Evolutionary conservation across 2,329 filamentous ascomycete genomes (phyloP), one percentile per base, ranked within the genome.

Genomic region (Teratosphaeriaceae sp.): DNA sequence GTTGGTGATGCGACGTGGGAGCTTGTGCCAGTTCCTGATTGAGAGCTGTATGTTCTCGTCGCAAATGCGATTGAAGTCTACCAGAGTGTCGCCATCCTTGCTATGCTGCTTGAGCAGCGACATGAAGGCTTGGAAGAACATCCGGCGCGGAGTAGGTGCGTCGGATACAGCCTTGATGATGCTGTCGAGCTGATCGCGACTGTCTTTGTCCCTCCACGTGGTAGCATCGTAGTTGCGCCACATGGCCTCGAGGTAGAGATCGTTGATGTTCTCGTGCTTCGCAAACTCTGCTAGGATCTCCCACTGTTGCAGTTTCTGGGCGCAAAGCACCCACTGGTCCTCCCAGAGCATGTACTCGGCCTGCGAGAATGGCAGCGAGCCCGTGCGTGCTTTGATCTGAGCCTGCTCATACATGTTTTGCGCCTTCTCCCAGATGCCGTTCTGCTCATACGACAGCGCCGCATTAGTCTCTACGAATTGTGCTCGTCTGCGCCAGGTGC

Each of bases 301-400:
- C 92, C 92, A 99, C 61, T 98, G 94, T 64, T 98, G 94, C 35
- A 99, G 74, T 68, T 98, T 98, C 67, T 97, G 88, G 0, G 90
- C 92, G 63, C 92, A 98, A 38, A 96, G 76, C 31, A 98, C 83
- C 92, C 92, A 99, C 57, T 98, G 94, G 60, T 99, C 92, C 66
- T 99, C 92, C 92, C 92, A 99, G 1, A 99, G 77, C 79, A 94
- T 96, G 66, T 99, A 99, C 65, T 99, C 92, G 23, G 84, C 88
- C 56, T 94, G 86, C 1, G 90, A 95, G 65, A 96, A 97, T 0
- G 92, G 90, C 48, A 97, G 80, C n/a, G 90, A 87, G 40, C 89
- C 92, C 0, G 90, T 97, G 36, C 94, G 80, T 34, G 94, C 92
- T 65, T 97, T 98, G 63, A 98, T 88, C 65, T 98, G 94, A 0